Conservation (phyloP, 305 asterid genomes). For the Rubia peregrina region DNA sequence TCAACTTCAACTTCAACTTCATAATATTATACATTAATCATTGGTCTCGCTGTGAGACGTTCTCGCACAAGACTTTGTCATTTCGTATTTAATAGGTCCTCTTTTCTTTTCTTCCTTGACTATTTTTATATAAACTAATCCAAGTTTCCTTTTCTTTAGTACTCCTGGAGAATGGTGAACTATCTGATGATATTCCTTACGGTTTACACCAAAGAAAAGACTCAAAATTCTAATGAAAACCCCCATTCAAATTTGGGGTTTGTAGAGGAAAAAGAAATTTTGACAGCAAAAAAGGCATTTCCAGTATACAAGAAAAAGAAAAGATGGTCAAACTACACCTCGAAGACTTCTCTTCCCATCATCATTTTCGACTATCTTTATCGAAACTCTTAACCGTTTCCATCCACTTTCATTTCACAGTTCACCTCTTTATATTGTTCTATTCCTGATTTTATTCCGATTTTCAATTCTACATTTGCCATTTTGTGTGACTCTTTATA, state of each 20-base stretch:
- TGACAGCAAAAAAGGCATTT: slow-evolving; percentile 80
- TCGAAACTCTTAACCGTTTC: slow-evolving; percentile 44
- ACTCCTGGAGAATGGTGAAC: slow-evolving; percentile 35
- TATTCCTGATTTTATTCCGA: background rate
- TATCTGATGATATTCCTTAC: slow-evolving; percentile 31
- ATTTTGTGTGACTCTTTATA: no score
- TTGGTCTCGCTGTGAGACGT: no score
- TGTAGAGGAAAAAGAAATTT: slow-evolving; percentile 32
- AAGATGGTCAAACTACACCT: slow-evolving; percentile 94
- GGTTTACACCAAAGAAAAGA: slow-evolving; percentile 15
- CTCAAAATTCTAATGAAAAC: slow-evolving; percentile 3
- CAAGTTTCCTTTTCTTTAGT: background rate
- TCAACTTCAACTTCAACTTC: no score
- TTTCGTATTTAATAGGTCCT: background rate
- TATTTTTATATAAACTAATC: background rate
- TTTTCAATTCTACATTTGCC: no score
- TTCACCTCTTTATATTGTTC: background rate
- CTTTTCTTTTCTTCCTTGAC: background rate
- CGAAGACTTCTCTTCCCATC: slow-evolving; percentile 80
- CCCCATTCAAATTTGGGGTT: slow-evolving; percentile 22
- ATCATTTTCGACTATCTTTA: slow-evolving; percentile 69
- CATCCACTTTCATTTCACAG: slow-evolving; percentile 15
- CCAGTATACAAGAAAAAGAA: slow-evolving; percentile 45
- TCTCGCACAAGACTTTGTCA: no score
- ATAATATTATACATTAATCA: no score